These are phyloP conservation scores for Fusarium avenaceum DNA, from an alignment of 2,329 filamentous ascomycete species.

Conservation along the genomic window DNA sequence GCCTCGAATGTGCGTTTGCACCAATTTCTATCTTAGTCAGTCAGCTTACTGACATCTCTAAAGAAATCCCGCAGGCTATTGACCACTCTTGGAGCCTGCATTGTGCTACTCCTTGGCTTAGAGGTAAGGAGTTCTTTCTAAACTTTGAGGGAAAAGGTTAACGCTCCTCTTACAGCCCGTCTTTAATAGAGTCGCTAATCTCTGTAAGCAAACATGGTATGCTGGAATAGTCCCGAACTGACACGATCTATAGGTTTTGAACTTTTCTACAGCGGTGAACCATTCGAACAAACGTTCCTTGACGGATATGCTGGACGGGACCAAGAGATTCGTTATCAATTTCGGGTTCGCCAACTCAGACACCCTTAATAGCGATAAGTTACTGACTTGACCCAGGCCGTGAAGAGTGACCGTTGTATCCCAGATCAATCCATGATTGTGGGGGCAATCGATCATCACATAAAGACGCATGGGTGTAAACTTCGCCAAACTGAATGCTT, in stretches of 20 bases:
- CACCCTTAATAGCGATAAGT: accelerated
- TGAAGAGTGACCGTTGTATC: not conserved
- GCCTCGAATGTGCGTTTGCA: not conserved
- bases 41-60: not conserved
- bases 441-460: not conserved
- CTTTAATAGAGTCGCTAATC: not conserved
- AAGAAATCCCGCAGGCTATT: not conserved
- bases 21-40: not conserved
- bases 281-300: not conserved
- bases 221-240: no score
- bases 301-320: not conserved
- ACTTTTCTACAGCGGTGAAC: not conserved
- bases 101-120: not conserved
- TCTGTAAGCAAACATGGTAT: not conserved
- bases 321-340: not conserved
- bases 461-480: accelerated
- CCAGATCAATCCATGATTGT: not conserved
- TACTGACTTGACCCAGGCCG: not conserved
- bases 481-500: not conserved
- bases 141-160: not conserved
- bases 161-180: not conserved
- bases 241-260: not conserved
- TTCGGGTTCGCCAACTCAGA: not conserved
- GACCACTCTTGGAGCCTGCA: not conserved
- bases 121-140: not conserved